Evolutionary conservation across 768 basidiomycete genomes (phyloP), one percentile per base, ranked within the genome.

Genomic region (Mycena maculata): DNA sequence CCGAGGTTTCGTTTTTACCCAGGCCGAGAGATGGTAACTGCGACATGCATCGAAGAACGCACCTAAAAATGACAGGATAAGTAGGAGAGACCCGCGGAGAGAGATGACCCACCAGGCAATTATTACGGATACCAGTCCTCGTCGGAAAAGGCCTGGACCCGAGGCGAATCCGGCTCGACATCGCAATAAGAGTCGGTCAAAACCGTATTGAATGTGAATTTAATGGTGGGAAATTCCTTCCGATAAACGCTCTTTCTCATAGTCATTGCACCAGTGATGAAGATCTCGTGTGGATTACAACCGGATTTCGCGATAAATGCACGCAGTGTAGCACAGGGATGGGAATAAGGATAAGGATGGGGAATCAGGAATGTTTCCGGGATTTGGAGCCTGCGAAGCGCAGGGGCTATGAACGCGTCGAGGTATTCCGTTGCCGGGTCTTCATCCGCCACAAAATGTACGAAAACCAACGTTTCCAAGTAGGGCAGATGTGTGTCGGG

Each of bases 391-490:
- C 50, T 53, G 12, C 31, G 50, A 10, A 53, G 50, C 11, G 28
- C 12, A 36, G 50, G 50, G 30, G 20, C 31, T 8, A 31, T n/a
- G 20, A 53, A 33, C 5, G 27, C n/a, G 18, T n/a, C 11, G 28
- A 53, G 50, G 31, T 53, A 53, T 9, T 22, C 50, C n/a, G 16
- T 42, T 5, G 41, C 41, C 18, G 41, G 41, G 16, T 42, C 16
- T 42, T 42, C 41, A 9, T 42, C 41, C 5, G 5, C 20, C 7
- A n/a, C 5, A 8, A 30, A 49, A 0, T 41, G 36, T 15, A 39
- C n/a, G 31, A 59, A 38, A 18, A 42, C 49, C 60, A 60, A 52
- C 0, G 49, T 41, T 23, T 60, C 28, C 27, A 52, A 42, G 42
- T 10, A 31, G 6, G 38, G 60, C 15, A 60, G 39, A 1, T 2